Conservation (phyloP, 176 grass and related monocot species). For the Chloris gayana region DNA sequence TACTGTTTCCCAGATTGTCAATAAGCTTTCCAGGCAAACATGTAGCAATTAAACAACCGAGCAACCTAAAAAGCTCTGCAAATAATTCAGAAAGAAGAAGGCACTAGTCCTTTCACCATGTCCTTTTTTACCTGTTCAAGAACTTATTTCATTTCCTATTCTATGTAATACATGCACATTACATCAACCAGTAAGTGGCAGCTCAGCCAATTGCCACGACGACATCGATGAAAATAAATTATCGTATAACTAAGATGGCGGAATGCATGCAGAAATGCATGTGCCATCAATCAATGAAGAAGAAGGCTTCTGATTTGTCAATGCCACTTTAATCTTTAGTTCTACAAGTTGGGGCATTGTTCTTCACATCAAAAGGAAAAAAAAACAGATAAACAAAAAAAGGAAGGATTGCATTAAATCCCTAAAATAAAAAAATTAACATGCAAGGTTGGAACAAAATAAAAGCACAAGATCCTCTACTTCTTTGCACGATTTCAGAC, state of each 20-base stretch:
- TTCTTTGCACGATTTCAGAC: constrained; percentile 7
- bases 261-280: constrained; percentile 22
- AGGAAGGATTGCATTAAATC: constrained; percentile 9
- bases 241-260: constrained; percentile 14
- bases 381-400: not conserved
- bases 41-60: not conserved
- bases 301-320: not conserved
- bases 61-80: not conserved
- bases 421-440: not conserved
- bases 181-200: constrained; percentile 26
- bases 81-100: constrained; percentile 5
- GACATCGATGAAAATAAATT: constrained; percentile 13
- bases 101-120: constrained; percentile 14
- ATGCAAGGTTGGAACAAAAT: not conserved
- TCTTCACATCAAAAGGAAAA: not conserved
- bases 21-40: not conserved
- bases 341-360: constrained; percentile 21
- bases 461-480: constrained; percentile 4
- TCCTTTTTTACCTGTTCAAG: not conserved
- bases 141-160: not conserved
- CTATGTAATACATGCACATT: not conserved
- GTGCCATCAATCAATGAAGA: constrained; percentile 20
- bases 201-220: constrained; percentile 20
- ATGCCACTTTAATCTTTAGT: not conserved
- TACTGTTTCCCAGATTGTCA: not conserved